These are phyloP conservation scores for Cryptomeria japonica DNA, from an alignment of 75 land plant species.

Conservation along the genomic window DNA sequence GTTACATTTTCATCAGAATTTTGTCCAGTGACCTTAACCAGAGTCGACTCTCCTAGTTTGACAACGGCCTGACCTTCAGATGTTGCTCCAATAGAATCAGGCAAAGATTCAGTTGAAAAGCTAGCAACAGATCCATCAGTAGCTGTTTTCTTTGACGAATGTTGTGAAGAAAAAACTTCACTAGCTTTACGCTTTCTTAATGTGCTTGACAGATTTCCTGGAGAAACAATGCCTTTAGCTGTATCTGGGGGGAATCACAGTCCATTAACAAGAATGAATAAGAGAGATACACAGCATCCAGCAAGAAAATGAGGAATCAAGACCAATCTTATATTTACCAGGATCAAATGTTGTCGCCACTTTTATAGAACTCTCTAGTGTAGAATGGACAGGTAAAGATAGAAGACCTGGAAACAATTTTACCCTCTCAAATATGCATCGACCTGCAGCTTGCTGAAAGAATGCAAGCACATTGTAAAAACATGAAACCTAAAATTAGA, in stretches of 20 bases:
- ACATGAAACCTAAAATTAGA: not conserved
- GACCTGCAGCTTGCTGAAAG: conserved; percentile 77
- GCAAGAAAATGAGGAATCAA: not conserved
- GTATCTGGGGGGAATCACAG: not conserved
- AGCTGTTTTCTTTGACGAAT: conserved; percentile 48
- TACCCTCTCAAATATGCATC: conserved; percentile 68
- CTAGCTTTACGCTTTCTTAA: conserved; percentile 44
- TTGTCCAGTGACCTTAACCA: conserved; percentile 15
- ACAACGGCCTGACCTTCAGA: conserved; percentile 11
- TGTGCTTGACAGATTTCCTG: not conserved
- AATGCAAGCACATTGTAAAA: not conserved
- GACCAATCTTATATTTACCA: conserved; percentile 8
- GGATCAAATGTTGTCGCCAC: conserved; percentile 27
- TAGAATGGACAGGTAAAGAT: conserved; percentile 28
- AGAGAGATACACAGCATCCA: not conserved
- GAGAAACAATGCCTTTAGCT: not conserved
- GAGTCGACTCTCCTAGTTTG: conserved; percentile 1
- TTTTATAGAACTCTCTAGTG: conserved; percentile 32
- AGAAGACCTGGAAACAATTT: conserved; percentile 57
- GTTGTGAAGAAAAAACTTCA: conserved; percentile 24
- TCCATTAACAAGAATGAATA: not conserved
- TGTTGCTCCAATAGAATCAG: conserved; percentile 18
- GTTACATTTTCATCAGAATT: conserved; percentile 17
- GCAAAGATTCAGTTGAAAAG: conserved; percentile 15
- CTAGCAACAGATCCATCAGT: conserved; percentile 25